A percentile compares a stretch with the other conserved stretches of the same genome.
phyloP scores from a whole-genome alignment of 2,329 filamentous ascomycete species.

The Pseudodiploospora longispora region DNA sequence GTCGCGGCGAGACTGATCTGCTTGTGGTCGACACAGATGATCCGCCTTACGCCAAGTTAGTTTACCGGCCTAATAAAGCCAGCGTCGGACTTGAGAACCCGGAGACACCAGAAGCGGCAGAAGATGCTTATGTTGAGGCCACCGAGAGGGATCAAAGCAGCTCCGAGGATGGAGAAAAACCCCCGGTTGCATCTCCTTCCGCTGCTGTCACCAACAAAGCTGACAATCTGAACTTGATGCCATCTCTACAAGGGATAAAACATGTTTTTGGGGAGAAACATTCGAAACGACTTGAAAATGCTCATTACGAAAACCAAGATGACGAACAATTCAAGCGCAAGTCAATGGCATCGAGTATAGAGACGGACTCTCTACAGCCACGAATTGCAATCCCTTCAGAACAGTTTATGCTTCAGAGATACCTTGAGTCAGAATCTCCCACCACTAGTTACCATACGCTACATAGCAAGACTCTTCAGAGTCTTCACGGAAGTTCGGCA shows the following conservation, averaged over 20 bases:
- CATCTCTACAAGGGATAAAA: too few species aligned
- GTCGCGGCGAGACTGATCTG: constrained; percentile 60
- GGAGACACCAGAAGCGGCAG: background rate
- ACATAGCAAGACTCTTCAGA: background rate
- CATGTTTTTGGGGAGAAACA: too few species aligned
- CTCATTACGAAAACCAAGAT: too few species aligned
- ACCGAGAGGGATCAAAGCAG: too few species aligned
- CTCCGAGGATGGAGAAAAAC: too few species aligned
- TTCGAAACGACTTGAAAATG: too few species aligned
- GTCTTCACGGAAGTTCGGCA: background rate
- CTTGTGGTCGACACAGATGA: constrained; percentile 57
- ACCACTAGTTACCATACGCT: background rate
- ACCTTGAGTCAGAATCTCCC: constrained; percentile 8
- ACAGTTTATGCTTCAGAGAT: constrained; percentile 8
- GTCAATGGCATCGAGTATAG: background rate
- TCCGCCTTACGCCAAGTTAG: constrained; percentile 37
- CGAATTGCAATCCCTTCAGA: constrained; percentile 3
- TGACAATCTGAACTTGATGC: too few species aligned
- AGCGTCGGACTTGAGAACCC: background rate
- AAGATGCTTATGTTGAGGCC: too few species aligned
- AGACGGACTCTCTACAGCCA: background rate
- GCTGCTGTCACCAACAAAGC: too few species aligned
- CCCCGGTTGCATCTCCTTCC: too few species aligned
- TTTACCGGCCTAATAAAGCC: constrained; percentile 13
- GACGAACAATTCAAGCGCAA: background rate